phyloP scores from a whole-genome alignment of 2,329 filamentous ascomycete species.

The Neophaeococcomyces aloes region DNA sequence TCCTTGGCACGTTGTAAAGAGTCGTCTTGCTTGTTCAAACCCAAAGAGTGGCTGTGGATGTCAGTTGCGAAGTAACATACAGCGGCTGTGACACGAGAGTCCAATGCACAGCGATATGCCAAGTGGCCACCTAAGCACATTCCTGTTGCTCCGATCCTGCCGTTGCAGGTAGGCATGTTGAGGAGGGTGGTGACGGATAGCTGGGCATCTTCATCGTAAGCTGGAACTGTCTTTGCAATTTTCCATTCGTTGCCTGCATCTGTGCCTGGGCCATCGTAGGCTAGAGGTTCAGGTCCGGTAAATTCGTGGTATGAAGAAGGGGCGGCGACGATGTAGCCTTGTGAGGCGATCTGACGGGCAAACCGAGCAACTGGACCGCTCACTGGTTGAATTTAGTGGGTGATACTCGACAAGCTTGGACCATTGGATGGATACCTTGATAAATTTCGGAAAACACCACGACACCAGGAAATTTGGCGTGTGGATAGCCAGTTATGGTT shows the following conservation, averaged over 20 bases:
- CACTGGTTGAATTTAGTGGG: slow-evolving; percentile 42
- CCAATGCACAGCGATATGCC: slow-evolving; percentile 61
- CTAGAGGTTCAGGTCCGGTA: slow-evolving; percentile 67
- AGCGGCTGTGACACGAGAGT: slow-evolving; percentile 62
- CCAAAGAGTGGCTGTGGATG: slow-evolving; percentile 69
- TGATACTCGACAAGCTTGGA: slow-evolving; percentile 5
- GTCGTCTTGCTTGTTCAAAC: slow-evolving; percentile 55
- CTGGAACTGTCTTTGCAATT: slow-evolving; percentile 65
- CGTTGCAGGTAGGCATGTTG: slow-evolving; percentile 65
- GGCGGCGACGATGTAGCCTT: slow-evolving; percentile 86
- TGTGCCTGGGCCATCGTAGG: slow-evolving; percentile 80
- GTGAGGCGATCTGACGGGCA: slow-evolving; percentile 79
- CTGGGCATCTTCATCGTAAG: slow-evolving; percentile 71
- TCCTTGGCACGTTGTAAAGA: slow-evolving; percentile 50
- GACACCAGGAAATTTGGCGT: slow-evolving; percentile 81
- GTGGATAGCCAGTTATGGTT: slow-evolving; percentile 70
- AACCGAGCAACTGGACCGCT: slow-evolving; percentile 85
- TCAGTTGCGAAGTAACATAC: slow-evolving; percentile 91
- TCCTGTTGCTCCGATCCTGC: slow-evolving; percentile 65
- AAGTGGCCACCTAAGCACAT: slow-evolving; percentile 94
- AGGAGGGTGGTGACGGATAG: slow-evolving; percentile 61
- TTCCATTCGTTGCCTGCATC: slow-evolving; percentile 83
- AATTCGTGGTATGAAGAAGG: slow-evolving; percentile 93
- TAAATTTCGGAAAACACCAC: slow-evolving; percentile 91
- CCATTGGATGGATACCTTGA: slow-evolving; percentile 55